phyloP scores from a whole-genome alignment of 768 basidiomycete genomes.

The Collybia mongolica region DNA sequence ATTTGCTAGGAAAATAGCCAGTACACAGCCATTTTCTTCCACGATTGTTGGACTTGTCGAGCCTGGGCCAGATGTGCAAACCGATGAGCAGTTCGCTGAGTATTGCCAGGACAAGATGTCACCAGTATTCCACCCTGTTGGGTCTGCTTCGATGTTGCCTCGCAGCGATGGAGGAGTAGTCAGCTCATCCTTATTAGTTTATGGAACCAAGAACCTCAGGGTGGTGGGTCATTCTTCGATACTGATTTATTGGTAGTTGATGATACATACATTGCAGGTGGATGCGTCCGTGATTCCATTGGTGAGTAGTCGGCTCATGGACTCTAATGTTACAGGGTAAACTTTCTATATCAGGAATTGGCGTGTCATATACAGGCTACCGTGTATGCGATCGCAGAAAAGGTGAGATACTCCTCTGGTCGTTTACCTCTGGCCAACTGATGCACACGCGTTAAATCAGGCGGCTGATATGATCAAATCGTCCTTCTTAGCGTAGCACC shows the following conservation, averaged over 20 bases:
- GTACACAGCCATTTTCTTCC: slow-evolving; percentile 9
- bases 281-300: slow-evolving; percentile 8
- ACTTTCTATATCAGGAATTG: background rate
- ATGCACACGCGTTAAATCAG: too few species aligned
- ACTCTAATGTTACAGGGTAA: background rate
- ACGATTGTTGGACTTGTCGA: slow-evolving; percentile 5
- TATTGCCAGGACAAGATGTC: slow-evolving; percentile 6
- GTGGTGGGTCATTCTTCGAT: slow-evolving; percentile 19
- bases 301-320: background rate
- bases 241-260: background rate
- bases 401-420: background rate
- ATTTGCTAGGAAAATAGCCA: slow-evolving; percentile 18
- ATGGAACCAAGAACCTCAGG: slow-evolving; percentile 28
- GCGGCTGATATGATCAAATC: too few species aligned
- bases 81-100: slow-evolving; percentile 6
- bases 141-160: slow-evolving; percentile 26
- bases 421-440: too few species aligned
- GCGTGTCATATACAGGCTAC: background rate
- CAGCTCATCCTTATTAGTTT: slow-evolving; percentile 22
- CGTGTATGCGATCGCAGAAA: background rate
- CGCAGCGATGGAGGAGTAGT: slow-evolving; percentile 28
- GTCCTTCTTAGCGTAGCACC: too few species aligned
- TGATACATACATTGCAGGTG: background rate
- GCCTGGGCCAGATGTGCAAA: slow-evolving; percentile 6
- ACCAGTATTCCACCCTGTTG: slow-evolving; percentile 14